Percentiles rank a stretch among this genome's conserved stretches.
These are phyloP conservation scores for Candida gigantensis DNA, from an alignment of 1,139 yeast species.

Conservation along the genomic window DNA sequence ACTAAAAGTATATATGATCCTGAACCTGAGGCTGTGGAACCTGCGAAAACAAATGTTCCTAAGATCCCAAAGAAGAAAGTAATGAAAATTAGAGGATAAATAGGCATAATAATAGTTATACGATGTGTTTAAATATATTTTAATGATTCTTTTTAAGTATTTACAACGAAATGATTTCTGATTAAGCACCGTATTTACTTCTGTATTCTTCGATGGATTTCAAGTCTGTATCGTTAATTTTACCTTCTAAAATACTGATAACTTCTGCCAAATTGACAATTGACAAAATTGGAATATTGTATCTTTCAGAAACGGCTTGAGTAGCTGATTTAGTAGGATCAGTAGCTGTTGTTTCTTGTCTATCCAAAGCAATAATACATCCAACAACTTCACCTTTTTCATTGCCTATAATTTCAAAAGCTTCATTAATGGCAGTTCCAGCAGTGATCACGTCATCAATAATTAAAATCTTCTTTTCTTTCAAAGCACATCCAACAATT, in stretches of 20 bases:
- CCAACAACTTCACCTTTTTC: conserved; percentile 81
- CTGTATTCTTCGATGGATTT: conserved; percentile 63
- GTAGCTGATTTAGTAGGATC: conserved; percentile 77
- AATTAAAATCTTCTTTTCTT: conserved; percentile 71
- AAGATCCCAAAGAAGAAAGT: conserved; percentile 54
- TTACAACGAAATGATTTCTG: neutral
- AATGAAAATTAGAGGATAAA: conserved; percentile 48
- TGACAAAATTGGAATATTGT: conserved; percentile 78
- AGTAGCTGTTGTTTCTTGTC: conserved; percentile 80
- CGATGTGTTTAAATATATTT: neutral
- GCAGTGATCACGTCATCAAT: conserved; percentile 99
- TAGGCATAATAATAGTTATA: neutral
- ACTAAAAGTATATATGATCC: conserved; percentile 69
- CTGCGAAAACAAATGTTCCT: conserved; percentile 38
- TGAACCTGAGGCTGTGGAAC: conserved; percentile 44
- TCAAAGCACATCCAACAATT: conserved; percentile 81
- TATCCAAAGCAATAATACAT: conserved; percentile 86
- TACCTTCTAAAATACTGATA: conserved; percentile 57
- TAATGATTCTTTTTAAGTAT: neutral
- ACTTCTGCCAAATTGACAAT: conserved; percentile 80
- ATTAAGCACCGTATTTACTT: conserved; percentile 45
- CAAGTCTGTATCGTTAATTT: conserved; percentile 55
- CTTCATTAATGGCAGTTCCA: conserved; percentile 96
- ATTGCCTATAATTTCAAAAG: conserved; percentile 71
- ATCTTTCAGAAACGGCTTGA: conserved; percentile 69